A percentile compares a stretch with the other conserved stretches of the same genome.
These are phyloP conservation scores for Yamadazyma kitorensis DNA, from an alignment of 805 yeast species.

Conservation along the genomic window DNA sequence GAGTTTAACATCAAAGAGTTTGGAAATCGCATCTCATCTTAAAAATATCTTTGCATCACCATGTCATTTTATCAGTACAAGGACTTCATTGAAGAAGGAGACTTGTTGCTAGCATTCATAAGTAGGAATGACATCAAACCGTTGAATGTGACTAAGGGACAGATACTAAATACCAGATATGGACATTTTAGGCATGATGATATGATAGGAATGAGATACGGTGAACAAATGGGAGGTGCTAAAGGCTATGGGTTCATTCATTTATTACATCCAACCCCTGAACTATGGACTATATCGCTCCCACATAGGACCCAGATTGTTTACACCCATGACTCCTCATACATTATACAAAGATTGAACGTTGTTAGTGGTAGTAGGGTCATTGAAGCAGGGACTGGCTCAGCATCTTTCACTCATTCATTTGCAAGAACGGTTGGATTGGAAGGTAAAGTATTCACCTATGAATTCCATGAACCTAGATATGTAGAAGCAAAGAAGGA, in stretches of 20 bases:
- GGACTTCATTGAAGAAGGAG: conserved; percentile 76
- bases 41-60: background rate
- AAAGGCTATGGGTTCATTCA: conserved; percentile 84
- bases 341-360: conserved; percentile 77
- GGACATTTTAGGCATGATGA: conserved; percentile 84
- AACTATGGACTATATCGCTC: conserved; percentile 90
- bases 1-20: too few relatives aligned
- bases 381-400: conserved; percentile 97
- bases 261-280: conserved; percentile 88
- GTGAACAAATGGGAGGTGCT: conserved; percentile 76
- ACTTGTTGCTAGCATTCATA: conserved; percentile 81
- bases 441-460: conserved; percentile 70
- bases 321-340: conserved; percentile 92
- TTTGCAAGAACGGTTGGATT: conserved; percentile 73
- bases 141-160: conserved; percentile 56
- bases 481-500: conserved; percentile 76
- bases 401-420: conserved; percentile 93
- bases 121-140: conserved; percentile 81
- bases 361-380: conserved; percentile 74
- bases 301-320: conserved; percentile 99
- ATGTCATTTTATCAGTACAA: conserved; percentile 61
- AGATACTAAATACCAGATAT: conserved; percentile 74
- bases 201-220: conserved; percentile 80
- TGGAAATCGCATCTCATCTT: conserved; percentile 8
- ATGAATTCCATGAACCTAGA: conserved; percentile 87